Evolutionary conservation across 2,329 filamentous ascomycete species (phyloP).

Genomic region (Tolypocladium paradoxum): DNA sequence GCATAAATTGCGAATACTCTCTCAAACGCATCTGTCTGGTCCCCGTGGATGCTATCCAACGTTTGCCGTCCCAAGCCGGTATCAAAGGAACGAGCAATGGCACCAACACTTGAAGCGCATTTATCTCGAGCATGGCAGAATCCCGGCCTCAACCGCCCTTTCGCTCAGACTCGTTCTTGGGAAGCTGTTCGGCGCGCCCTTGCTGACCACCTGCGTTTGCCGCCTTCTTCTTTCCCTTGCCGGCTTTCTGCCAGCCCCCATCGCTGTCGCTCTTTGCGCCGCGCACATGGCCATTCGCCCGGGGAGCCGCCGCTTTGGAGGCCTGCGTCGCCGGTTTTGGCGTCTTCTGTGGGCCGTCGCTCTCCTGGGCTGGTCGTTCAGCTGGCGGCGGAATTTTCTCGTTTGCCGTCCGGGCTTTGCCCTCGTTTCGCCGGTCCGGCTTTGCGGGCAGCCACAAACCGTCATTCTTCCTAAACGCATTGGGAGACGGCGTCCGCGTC

Average conservation of each 20-base stretch:
- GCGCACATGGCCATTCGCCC: conserved; percentile 43
- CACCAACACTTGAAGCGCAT: neutral
- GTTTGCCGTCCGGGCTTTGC: neutral
- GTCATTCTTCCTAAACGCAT: conserved; percentile 43
- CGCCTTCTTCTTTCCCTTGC: conserved; percentile 37
- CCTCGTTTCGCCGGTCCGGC: conserved; percentile 4
- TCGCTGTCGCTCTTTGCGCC: conserved; percentile 44
- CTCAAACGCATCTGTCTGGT: neutral
- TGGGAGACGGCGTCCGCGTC: conserved; percentile 60
- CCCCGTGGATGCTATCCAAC: neutral
- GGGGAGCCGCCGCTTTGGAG: conserved; percentile 28
- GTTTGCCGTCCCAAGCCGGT: neutral
- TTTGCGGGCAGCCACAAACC: conserved; percentile 17
- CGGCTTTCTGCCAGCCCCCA: conserved; percentile 48
- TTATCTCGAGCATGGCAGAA: neutral
- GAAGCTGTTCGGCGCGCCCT: conserved; percentile 39
- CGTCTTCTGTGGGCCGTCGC: conserved; percentile 16
- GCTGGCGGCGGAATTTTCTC: neutral
- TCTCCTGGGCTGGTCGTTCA: conserved; percentile 5
- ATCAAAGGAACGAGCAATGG: neutral
- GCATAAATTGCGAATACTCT: neutral
- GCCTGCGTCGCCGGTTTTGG: conserved; percentile 8
- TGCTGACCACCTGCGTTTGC: conserved; percentile 24
- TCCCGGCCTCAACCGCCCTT: conserved; percentile 44
- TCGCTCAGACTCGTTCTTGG: conserved; percentile 48